A percentile compares a stretch with the other conserved stretches of the same genome.
phyloP scores from a whole-genome alignment of 1,139 yeast genomes.

The Hemisphaericaspora xylofermentans region DNA sequence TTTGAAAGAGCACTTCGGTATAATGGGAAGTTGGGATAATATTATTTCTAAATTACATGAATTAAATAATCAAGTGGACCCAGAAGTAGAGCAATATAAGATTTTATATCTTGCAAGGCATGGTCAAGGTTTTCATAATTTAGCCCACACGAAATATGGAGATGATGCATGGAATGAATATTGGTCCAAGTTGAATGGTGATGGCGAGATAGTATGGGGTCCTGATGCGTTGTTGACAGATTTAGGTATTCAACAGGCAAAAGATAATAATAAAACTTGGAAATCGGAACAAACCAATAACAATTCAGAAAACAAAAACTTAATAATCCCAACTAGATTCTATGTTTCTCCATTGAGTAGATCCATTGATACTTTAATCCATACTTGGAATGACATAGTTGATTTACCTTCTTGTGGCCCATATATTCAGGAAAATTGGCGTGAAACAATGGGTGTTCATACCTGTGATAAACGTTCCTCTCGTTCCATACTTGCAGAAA shows the following conservation, averaged over 20 bases:
- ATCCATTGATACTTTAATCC: conserved; percentile 37
- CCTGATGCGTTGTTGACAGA: conserved; percentile 48
- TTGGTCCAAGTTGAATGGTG: conserved; percentile 44
- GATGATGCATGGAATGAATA: conserved; percentile 43
- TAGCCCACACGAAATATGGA: conserved; percentile 44
- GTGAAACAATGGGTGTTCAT: conserved; percentile 47
- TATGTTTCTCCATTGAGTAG: conserved; percentile 39
- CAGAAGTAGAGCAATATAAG: conserved; percentile 30
- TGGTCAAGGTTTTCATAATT: conserved; percentile 48
- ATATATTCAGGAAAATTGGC: conserved; percentile 38
- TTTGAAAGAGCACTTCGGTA: conserved; percentile 41
- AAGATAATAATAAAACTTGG: conserved; percentile 27
- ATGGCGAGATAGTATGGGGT: conserved; percentile 46
- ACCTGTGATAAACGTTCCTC: conserved; percentile 45
- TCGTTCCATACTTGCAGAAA: conserved; percentile 28
- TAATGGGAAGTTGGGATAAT: conserved; percentile 33
- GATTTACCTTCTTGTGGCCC: conserved; percentile 28
- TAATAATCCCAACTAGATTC: conserved; percentile 30
- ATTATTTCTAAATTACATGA: conserved; percentile 24
- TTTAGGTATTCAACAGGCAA: conserved; percentile 42
- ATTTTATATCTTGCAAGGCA: conserved; percentile 45
- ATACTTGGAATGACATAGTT: conserved; percentile 32
- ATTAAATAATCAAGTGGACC: conserved; percentile 27
- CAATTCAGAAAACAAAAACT: conserved; percentile 14
- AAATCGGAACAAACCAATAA: conserved; percentile 19